Evolutionary conservation across 2,329 filamentous ascomycete species (phyloP).

Genomic region (Pseudopithomyces maydicus): DNA sequence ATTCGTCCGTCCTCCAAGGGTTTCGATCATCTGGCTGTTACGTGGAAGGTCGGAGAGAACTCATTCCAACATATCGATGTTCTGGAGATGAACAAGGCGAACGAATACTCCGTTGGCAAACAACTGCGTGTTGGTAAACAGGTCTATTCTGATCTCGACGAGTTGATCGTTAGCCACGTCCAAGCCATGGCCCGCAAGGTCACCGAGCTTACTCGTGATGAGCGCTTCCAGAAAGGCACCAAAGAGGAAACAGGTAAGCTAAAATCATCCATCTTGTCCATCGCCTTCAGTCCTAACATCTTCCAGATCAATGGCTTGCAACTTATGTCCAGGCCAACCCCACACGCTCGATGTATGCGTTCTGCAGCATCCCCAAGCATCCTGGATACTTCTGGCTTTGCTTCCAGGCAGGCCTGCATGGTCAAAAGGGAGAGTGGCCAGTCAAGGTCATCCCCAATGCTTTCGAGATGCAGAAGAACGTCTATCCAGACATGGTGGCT

Average conservation of each 20-base stretch:
- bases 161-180: slow-evolving; percentile 95
- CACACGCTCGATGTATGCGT: slow-evolving; percentile 89
- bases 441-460: slow-evolving; percentile 92
- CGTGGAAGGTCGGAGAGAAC: slow-evolving; percentile 95
- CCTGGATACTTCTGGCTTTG: slow-evolving; percentile 95
- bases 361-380: slow-evolving; percentile 91
- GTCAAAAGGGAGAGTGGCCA: slow-evolving; percentile 76
- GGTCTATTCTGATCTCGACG: slow-evolving; percentile 93
- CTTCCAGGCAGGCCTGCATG: slow-evolving; percentile 86
- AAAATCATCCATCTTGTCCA: background rate
- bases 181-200: slow-evolving; percentile 97
- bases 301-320: slow-evolving; percentile 86
- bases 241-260: slow-evolving; percentile 82
- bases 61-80: slow-evolving; percentile 99
- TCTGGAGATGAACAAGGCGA: slow-evolving; percentile 94
- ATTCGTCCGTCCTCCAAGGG: slow-evolving; percentile 96
- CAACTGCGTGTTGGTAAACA: slow-evolving; percentile 87
- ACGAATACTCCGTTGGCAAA: slow-evolving; percentile 90
- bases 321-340: slow-evolving; percentile 97
- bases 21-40: slow-evolving; percentile 91
- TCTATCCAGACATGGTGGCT: slow-evolving; percentile 93
- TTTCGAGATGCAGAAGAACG: slow-evolving; percentile 85
- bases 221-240: slow-evolving; percentile 87
- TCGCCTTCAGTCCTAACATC: slow-evolving; percentile 16
- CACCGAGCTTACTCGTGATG: slow-evolving; percentile 91